Conservation (phyloP, 352 stramenopile species). For the Halophytophthora polymorphica region DNA sequence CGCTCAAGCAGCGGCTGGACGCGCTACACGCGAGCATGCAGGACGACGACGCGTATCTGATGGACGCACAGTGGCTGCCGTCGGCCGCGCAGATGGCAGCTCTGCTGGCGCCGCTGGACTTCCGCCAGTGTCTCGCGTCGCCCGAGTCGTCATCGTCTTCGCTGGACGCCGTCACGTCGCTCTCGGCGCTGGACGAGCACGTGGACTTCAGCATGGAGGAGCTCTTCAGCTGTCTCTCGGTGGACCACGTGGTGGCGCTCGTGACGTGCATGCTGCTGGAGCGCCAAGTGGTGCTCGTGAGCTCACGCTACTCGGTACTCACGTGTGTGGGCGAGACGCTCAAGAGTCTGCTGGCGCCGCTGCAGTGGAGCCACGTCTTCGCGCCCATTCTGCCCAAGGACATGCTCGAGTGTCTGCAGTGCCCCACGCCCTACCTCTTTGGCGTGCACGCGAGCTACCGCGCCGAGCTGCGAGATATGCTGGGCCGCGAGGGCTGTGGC, state of each 20-base stretch:
- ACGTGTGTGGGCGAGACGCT: slow-evolving; percentile 77
- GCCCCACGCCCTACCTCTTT: slow-evolving; percentile 83
- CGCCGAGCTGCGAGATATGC: slow-evolving; percentile 64
- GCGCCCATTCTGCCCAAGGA: slow-evolving; percentile 72
- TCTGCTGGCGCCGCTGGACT: slow-evolving; percentile 68
- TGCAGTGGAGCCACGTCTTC: slow-evolving; percentile 88
- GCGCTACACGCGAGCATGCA: slow-evolving; percentile 58
- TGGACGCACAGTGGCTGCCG: slow-evolving; percentile 57
- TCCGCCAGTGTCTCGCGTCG: no score
- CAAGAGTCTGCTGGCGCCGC: slow-evolving; percentile 68
- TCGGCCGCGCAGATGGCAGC: slow-evolving; percentile 51
- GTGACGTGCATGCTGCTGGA: slow-evolving; percentile 77
- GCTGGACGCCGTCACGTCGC: slow-evolving; percentile 25
- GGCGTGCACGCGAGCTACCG: slow-evolving; percentile 77
- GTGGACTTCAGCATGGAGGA: slow-evolving; percentile 83
- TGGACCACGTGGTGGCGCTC: slow-evolving; percentile 65
- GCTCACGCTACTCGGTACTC: slow-evolving; percentile 75
- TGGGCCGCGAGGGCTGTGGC: slow-evolving; percentile 68
- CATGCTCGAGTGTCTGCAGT: slow-evolving; percentile 84
- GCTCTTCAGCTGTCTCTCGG: slow-evolving; percentile 73
- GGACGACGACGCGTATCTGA: slow-evolving; percentile 50
- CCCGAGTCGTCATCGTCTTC: slow-evolving; percentile 14
- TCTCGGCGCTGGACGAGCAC: slow-evolving; percentile 54
- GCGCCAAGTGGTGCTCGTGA: slow-evolving; percentile 75
- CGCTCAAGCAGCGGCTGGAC: slow-evolving; percentile 68